Conservation (phyloP, 352 stramenopile genomes). For the Pythium apleroticum region DNA sequence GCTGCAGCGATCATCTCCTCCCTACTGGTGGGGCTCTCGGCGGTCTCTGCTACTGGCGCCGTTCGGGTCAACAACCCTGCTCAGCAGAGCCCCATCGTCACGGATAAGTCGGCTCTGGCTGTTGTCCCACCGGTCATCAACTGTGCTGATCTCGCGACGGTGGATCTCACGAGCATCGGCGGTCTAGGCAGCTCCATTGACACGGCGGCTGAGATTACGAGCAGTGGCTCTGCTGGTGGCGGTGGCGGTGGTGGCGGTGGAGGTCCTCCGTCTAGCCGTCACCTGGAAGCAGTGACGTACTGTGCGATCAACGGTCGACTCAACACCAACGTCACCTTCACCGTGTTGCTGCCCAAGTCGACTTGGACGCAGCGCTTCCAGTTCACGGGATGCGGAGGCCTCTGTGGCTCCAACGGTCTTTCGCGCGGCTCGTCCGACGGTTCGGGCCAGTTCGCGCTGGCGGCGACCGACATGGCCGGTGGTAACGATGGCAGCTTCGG, state of each 20-base stretch:
- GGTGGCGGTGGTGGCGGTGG: not conserved
- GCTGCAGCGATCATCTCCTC: not conserved
- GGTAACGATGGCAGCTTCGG: conserved; percentile 33
- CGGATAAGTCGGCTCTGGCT: not conserved
- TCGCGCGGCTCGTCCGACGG: conserved; percentile 27
- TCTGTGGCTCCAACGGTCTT: conserved; percentile 38
- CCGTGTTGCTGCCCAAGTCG: conserved; percentile 33
- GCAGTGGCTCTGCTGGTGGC: conserved; percentile 6
- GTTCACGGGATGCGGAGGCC: conserved; percentile 38
- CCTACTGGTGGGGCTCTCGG: not conserved
- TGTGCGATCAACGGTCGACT: conserved; percentile 32
- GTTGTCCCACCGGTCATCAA: not conserved
- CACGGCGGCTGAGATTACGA: conserved; percentile 15
- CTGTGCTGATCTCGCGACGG: not conserved
- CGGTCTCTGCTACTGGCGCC: not conserved
- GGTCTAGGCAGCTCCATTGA: not conserved
- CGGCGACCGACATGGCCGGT: conserved; percentile 37
- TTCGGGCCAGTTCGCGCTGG: conserved; percentile 34
- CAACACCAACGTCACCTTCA: conserved; percentile 25
- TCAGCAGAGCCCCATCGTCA: not conserved
- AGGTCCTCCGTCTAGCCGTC: not conserved
- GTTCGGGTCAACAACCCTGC: not conserved
- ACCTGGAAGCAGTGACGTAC: conserved; percentile 18
- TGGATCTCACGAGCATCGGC: not conserved
- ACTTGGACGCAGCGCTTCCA: conserved; percentile 48